Evolutionary conservation across 768 basidiomycete genomes (phyloP).

Genomic region (Lactarius akahatsu): DNA sequence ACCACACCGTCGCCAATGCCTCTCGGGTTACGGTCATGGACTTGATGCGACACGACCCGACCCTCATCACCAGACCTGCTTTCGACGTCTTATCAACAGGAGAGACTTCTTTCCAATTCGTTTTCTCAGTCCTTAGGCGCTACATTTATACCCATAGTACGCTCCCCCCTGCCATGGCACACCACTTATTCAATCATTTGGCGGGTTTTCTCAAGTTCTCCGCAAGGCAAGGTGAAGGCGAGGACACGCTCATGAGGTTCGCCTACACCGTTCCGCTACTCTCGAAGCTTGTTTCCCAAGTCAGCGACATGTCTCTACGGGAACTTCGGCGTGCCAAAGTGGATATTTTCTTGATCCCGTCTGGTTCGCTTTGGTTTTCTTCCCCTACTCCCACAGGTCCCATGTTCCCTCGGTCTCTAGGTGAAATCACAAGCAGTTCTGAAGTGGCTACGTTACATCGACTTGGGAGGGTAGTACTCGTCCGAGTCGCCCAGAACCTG

Average conservation of each 20-base stretch:
- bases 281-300: constrained; percentile 57
- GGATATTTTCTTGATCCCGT: constrained; percentile 65
- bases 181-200: constrained; percentile 68
- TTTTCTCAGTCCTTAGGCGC: constrained; percentile 52
- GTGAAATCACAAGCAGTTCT: constrained; percentile 38
- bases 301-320: constrained; percentile 68
- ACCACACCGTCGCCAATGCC: constrained; percentile 53
- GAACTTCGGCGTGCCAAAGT: constrained; percentile 73
- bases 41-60: constrained; percentile 73
- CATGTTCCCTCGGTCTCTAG: constrained; percentile 58
- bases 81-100: constrained; percentile 59
- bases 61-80: constrained; percentile 59
- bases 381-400: constrained; percentile 51
- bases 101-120: constrained; percentile 45
- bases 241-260: constrained; percentile 50
- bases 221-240: constrained; percentile 44
- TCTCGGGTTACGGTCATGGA: constrained; percentile 60
- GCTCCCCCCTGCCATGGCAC: constrained; percentile 63
- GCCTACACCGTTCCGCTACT: constrained; percentile 58
- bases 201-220: constrained; percentile 63
- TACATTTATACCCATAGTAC: constrained; percentile 55
- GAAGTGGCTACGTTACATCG: constrained; percentile 36
- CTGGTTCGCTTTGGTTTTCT: constrained; percentile 69
- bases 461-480: constrained; percentile 56
- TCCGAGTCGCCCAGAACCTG: constrained; percentile 70